Evolutionary conservation across 352 stramenopile genomes (phyloP).

Genomic region (Phytophthora parvispora): DNA sequence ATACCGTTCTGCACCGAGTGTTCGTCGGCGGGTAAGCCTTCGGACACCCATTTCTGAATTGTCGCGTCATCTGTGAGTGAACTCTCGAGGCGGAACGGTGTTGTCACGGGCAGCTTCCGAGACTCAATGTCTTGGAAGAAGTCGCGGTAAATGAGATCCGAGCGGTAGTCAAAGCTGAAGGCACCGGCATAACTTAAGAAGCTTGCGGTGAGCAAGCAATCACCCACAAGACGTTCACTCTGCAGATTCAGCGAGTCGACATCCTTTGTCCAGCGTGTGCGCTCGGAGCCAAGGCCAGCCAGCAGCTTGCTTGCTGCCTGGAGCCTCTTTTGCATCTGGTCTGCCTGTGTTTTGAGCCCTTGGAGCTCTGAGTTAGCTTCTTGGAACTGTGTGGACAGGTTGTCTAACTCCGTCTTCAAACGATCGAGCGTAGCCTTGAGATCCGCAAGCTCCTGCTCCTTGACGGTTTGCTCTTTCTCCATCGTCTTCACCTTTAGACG

Average conservation of each 20-base stretch:
- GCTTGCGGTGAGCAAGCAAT: slow-evolving; percentile 92
- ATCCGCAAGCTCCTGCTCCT: slow-evolving; percentile 90
- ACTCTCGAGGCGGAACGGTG: slow-evolving; percentile 90
- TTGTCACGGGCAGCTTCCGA: slow-evolving; percentile 86
- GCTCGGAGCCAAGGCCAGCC: slow-evolving; percentile 92
- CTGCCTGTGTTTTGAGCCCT: slow-evolving; percentile 92
- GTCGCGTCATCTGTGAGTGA: slow-evolving; percentile 95
- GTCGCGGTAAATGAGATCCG: slow-evolving; percentile 91
- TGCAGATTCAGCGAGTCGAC: slow-evolving; percentile 90
- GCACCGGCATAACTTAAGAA: slow-evolving; percentile 94
- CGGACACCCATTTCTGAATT: slow-evolving; percentile 95
- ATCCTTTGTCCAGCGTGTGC: slow-evolving; percentile 94
- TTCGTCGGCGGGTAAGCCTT: slow-evolving; percentile 95
- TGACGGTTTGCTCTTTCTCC: slow-evolving; percentile 94
- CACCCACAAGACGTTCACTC: slow-evolving; percentile 89
- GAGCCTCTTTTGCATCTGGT: slow-evolving; percentile 96
- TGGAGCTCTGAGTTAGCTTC: slow-evolving; percentile 94
- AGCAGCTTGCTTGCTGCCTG: slow-evolving; percentile 95
- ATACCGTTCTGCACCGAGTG: slow-evolving; percentile 98
- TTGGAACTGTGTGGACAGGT: slow-evolving; percentile 92
- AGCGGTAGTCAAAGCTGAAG: slow-evolving; percentile 93
- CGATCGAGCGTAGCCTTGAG: slow-evolving; percentile 88
- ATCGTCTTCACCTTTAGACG: slow-evolving; percentile 93
- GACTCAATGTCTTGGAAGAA: slow-evolving; percentile 89
- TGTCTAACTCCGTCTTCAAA: slow-evolving; percentile 91